These are phyloP conservation scores for Aspergillus neoniger DNA, from an alignment of 2,329 filamentous ascomycete genomes.

Conservation along the genomic window DNA sequence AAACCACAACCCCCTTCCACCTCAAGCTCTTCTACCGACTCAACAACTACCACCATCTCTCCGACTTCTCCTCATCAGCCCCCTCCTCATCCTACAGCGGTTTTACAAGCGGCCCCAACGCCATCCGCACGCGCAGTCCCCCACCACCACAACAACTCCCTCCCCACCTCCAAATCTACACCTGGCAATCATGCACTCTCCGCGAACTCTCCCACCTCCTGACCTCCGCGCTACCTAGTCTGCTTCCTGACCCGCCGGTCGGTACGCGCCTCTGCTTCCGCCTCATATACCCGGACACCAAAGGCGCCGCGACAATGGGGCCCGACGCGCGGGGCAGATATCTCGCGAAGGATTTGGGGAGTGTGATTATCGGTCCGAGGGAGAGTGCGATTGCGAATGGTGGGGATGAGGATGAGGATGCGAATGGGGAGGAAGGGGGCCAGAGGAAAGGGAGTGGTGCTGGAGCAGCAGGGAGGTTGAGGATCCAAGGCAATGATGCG, in stretches of 20 bases:
- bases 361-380: constrained; percentile 67
- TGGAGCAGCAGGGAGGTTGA: constrained; percentile 22
- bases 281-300: constrained; percentile 78
- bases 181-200: constrained; percentile 79
- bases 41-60: constrained; percentile 65
- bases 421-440: not conserved
- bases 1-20: constrained; percentile 76
- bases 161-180: constrained; percentile 76
- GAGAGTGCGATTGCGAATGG: constrained; percentile 29
- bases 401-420: constrained; percentile 41
- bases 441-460: too few relatives aligned
- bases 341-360: constrained; percentile 78
- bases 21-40: constrained; percentile 81
- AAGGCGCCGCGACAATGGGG: constrained; percentile 40
- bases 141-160: constrained; percentile 56
- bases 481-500: constrained; percentile 59
- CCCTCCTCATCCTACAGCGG: constrained; percentile 25
- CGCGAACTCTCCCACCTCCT: constrained; percentile 79
- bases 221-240: constrained; percentile 64
- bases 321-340: constrained; percentile 60
- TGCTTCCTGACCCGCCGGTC: constrained; percentile 72
- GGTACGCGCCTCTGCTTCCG: constrained; percentile 87
- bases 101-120: constrained; percentile 44
- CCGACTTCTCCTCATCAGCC: constrained; percentile 40
- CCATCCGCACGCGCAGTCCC: constrained; percentile 32